A percentile compares a stretch with the other conserved stretches of the same genome.
Conservation (phyloP, 352 stramenopile species). For the Phytophthora palmivora region DNA sequence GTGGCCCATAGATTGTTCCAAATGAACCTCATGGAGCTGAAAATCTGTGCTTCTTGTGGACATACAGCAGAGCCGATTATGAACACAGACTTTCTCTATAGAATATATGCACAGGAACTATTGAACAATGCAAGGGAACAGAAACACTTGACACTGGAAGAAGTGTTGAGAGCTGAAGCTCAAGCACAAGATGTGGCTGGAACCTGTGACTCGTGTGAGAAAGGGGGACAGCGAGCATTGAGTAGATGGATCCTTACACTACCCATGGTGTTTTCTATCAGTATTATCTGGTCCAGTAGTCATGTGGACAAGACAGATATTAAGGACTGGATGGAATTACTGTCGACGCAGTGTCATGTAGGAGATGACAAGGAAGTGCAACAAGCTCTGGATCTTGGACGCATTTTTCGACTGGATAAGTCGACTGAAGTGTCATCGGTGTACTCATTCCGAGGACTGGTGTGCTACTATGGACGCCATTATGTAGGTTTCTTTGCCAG, state of each 20-base stretch:
- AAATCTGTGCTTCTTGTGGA: conserved; percentile 62
- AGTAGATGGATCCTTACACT: conserved; percentile 84
- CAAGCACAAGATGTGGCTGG: conserved; percentile 53
- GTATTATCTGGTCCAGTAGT: conserved; percentile 83
- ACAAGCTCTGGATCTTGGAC: conserved; percentile 69
- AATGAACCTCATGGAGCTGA: conserved; percentile 89
- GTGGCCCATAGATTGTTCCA: conserved; percentile 86
- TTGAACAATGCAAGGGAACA: conserved; percentile 34
- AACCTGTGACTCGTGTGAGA: conserved; percentile 63
- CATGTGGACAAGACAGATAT: conserved; percentile 74
- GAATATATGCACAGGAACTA: conserved; percentile 82
- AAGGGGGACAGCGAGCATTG: conserved; percentile 49
- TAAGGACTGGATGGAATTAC: conserved; percentile 71
- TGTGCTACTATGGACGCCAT: conserved; percentile 88
- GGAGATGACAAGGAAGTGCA: conserved; percentile 40
- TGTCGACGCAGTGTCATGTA: conserved; percentile 54
- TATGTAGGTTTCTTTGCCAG: conserved; percentile 89
- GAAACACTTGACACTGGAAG: conserved; percentile 53
- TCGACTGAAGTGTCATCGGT: conserved; percentile 36
- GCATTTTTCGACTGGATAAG: conserved; percentile 73
- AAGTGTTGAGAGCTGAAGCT: conserved; percentile 61
- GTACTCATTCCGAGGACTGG: conserved; percentile 81
- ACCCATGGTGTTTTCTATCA: conserved; percentile 87
- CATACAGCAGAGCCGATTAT: conserved; percentile 79
- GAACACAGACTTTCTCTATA: conserved; percentile 88